Conservation (phyloP, 495 filamentous ascomycete species). For the Xylaria flabelliformis region DNA sequence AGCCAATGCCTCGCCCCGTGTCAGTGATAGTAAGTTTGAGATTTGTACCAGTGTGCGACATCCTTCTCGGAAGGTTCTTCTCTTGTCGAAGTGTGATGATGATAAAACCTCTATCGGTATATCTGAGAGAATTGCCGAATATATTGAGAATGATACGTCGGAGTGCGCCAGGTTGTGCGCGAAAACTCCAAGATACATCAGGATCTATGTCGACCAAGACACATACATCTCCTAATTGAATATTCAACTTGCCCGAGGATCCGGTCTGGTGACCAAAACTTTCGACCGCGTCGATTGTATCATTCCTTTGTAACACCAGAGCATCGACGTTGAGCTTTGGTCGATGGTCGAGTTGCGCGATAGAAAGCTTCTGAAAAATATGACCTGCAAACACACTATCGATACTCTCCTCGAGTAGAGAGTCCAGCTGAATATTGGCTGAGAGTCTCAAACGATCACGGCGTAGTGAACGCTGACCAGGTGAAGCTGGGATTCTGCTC, state of each 20-base stretch:
- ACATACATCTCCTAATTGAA: neutral
- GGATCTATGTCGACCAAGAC: neutral
- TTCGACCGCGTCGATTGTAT: neutral
- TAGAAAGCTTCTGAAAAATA: neutral
- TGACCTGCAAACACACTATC: neutral
- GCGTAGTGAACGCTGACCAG: neutral
- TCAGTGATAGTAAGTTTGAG: neutral
- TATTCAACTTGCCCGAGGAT: neutral
- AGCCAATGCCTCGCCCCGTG: neutral
- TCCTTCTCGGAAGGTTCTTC: neutral
- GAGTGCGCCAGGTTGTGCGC: neutral
- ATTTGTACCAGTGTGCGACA: neutral
- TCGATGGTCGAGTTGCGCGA: neutral
- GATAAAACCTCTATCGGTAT: neutral
- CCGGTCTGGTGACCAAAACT: neutral
- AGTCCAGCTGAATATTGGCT: neutral
- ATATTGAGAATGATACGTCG: neutral
- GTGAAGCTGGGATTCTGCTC: neutral
- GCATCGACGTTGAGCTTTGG: neutral
- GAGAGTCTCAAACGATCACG: neutral
- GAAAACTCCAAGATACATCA: neutral
- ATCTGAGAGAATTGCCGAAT: neutral
- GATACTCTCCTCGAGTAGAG: neutral
- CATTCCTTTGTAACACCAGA: neutral
- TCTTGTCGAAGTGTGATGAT: neutral